Conservation (phyloP, 2,329 filamentous ascomycete genomes). For the Sporothrix mexicana region DNA sequence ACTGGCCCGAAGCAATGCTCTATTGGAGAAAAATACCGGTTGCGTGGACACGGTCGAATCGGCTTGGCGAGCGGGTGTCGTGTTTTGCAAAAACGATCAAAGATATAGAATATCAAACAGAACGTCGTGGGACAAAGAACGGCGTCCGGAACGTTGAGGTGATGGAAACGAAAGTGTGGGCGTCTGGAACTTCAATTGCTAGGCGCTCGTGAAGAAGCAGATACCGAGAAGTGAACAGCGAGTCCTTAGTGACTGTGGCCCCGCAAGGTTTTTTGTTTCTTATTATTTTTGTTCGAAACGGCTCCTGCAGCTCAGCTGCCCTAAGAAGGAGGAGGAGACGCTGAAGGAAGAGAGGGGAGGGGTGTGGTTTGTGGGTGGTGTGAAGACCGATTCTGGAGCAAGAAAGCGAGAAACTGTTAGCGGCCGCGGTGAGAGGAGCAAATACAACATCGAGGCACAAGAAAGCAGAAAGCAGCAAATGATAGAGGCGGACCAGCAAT, state of each 20-base stretch:
- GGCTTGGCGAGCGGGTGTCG: constrained; percentile 28
- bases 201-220: constrained; percentile 21
- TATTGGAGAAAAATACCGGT: constrained; percentile 26
- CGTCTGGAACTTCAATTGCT: neutral
- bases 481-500: neutral
- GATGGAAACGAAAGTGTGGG: neutral
- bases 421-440: constrained; percentile 3
- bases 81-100: constrained; percentile 12
- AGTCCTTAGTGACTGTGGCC: constrained; percentile 3
- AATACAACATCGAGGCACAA: constrained; percentile 27
- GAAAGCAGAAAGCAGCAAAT: constrained; percentile 21
- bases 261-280: constrained; percentile 20
- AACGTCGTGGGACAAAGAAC: neutral
- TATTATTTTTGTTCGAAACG: constrained; percentile 33
- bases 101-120: neutral
- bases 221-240: constrained; percentile 24
- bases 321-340: constrained; percentile 32
- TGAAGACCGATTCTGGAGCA: constrained; percentile 30
- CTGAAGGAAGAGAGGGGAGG: constrained; percentile 17
- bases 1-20: constrained; percentile 41
- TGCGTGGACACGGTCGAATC: constrained; percentile 15
- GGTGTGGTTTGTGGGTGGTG: constrained; percentile 8
- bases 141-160: neutral
- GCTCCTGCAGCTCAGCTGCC: constrained; percentile 38
- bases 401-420: constrained; percentile 24